A percentile compares a stretch with the other conserved stretches of the same genome.
phyloP scores from a whole-genome alignment of 176 grass and related monocot genomes.

The Phoenix dactylifera region DNA sequence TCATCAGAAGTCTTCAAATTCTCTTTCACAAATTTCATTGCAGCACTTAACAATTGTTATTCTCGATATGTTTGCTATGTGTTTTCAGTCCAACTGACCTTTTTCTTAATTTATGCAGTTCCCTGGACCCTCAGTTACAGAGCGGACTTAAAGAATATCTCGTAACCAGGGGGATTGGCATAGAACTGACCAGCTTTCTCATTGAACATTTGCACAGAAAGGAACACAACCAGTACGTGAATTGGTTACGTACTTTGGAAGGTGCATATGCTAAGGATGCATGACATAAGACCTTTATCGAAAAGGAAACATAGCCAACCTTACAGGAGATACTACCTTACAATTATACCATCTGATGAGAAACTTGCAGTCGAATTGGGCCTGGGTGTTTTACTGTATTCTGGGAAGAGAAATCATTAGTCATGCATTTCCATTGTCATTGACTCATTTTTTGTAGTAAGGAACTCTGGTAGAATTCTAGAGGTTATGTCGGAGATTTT shows the following conservation, averaged over 20 bases:
- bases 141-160: conserved; percentile 37
- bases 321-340: too few species aligned
- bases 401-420: too few species aligned
- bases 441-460: too few species aligned
- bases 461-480: too few species aligned
- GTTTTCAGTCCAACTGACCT: conserved; percentile 7
- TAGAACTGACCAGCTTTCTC: conserved; percentile 31
- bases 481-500: too few species aligned
- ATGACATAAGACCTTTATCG: conserved; percentile 1
- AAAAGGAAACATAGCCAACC: too few species aligned
- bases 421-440: too few species aligned
- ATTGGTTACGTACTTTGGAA: conserved; percentile 46
- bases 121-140: conserved; percentile 47
- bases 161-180: conserved; percentile 41
- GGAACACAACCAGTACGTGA: conserved; percentile 51
- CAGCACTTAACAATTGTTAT: background rate
- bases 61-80: background rate
- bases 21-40: too few species aligned
- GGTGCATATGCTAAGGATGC: conserved; percentile 20
- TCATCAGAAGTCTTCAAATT: too few species aligned
- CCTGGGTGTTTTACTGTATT: too few species aligned
- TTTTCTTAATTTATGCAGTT: conserved; percentile 25
- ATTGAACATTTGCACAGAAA: conserved; percentile 39
- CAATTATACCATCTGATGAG: too few species aligned
- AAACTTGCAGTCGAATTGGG: too few species aligned